These are phyloP conservation scores for Russula emetica DNA, from an alignment of 768 basidiomycete genomes.

Conservation along the genomic window DNA sequence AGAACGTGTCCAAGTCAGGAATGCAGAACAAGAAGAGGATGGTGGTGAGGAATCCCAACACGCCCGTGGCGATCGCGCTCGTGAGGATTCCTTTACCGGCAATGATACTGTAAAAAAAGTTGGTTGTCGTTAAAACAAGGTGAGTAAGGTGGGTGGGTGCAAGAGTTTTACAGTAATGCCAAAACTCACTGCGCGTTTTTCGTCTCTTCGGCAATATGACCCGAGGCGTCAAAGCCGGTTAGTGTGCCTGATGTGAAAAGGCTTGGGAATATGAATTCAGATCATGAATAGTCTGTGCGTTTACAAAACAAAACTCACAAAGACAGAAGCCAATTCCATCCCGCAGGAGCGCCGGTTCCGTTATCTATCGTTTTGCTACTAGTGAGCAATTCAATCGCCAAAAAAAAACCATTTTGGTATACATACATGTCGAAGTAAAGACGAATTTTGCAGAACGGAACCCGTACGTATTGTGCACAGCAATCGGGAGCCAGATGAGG, in stretches of 20 bases:
- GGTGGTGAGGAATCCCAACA: constrained; percentile 72
- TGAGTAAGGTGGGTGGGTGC: constrained; percentile 8
- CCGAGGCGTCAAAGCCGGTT: constrained; percentile 88
- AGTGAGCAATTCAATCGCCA: neutral
- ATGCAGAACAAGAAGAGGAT: constrained; percentile 84
- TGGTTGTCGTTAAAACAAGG: neutral
- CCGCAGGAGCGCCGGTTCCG: constrained; percentile 79
- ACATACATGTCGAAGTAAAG: constrained; percentile 73
- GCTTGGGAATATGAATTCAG: constrained; percentile 40
- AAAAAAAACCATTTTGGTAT: neutral
- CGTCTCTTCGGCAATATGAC: constrained; percentile 86
- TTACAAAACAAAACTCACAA: constrained; percentile 51
- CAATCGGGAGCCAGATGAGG: constrained; percentile 89
- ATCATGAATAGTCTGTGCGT: constrained; percentile 10
- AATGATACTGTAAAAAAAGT: constrained; percentile 51
- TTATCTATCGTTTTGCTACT: constrained; percentile 56
- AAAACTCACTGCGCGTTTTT: constrained; percentile 61
- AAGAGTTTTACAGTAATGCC: neutral
- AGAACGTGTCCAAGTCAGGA: constrained; percentile 71
- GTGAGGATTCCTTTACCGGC: constrained; percentile 80
- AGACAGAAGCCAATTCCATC: constrained; percentile 89
- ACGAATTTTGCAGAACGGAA: constrained; percentile 81
- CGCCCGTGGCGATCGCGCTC: constrained; percentile 72
- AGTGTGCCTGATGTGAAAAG: constrained; percentile 83
- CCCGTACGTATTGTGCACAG: constrained; percentile 83